phyloP scores from a whole-genome alignment of 164 flowering plant genomes.

The Annona squamosa region DNA sequence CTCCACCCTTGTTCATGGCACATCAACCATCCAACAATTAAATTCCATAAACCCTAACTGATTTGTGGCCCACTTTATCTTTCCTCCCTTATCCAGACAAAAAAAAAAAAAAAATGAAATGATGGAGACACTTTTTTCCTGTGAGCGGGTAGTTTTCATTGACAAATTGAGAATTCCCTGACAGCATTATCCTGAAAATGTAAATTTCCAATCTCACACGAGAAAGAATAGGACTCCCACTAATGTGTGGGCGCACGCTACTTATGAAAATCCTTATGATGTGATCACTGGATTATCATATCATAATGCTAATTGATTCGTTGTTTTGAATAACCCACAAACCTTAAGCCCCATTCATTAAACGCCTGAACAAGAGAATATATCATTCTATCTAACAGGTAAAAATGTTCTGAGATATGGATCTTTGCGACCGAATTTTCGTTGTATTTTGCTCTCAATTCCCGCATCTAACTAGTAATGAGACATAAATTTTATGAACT shows the following conservation, averaged over 20 bases:
- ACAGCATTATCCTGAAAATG: background rate
- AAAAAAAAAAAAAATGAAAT: too few relatives aligned
- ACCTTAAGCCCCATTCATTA: too few relatives aligned
- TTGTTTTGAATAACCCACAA: background rate
- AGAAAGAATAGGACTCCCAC: background rate
- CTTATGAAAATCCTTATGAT: background rate
- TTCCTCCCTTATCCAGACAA: background rate
- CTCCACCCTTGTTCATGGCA: background rate
- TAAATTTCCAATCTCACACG: background rate
- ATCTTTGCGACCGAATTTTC: too few relatives aligned
- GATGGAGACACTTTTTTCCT: background rate
- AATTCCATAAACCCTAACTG: background rate
- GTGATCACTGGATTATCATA: background rate
- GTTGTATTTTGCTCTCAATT: too few relatives aligned
- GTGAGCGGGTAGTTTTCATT: background rate
- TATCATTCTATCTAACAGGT: too few relatives aligned
- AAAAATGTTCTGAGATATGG: too few relatives aligned
- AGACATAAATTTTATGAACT: too few relatives aligned
- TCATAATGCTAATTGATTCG: background rate
- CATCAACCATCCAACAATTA: background rate
- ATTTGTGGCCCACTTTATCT: background rate
- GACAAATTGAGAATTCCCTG: background rate
- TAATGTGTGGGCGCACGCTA: background rate
- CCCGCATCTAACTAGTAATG: too few relatives aligned
- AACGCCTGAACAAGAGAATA: too few relatives aligned